Evolutionary conservation across 345 rosid genomes (phyloP).

Genomic region (Eucalyptus viminalis): DNA sequence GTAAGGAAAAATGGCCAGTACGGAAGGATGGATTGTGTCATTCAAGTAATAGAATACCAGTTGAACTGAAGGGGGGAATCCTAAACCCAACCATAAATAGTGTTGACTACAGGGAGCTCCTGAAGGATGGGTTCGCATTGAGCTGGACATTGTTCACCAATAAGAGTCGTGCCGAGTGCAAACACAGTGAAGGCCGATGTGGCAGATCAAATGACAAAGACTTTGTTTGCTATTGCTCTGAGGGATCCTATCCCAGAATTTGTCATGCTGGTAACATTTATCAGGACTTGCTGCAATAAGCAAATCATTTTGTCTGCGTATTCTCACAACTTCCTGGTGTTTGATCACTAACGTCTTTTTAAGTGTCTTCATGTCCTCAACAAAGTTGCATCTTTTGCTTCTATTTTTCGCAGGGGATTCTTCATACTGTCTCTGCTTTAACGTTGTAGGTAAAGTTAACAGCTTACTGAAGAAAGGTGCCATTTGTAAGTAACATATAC

Average conservation of each 20-base stretch:
- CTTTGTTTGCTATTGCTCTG: slow-evolving; percentile 6
- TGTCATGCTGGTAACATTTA: slow-evolving; percentile 4
- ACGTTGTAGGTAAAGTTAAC: background rate
- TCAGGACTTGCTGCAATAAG: background rate
- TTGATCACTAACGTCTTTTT: background rate
- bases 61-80: background rate
- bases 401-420: background rate
- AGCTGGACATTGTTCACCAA: background rate
- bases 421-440: background rate
- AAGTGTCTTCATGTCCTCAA: background rate
- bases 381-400: too few species aligned
- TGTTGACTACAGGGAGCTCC: background rate
- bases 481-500: background rate
- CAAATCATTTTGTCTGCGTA: background rate
- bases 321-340: background rate
- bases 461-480: background rate
- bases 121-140: background rate
- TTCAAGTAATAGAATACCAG: background rate
- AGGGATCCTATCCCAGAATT: background rate
- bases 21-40: background rate
- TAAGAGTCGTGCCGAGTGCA: background rate
- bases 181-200: slow-evolving; percentile 5
- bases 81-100: background rate
- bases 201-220: background rate
- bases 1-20: background rate